A percentile compares a stretch with the other conserved stretches of the same genome.
Evolutionary conservation across 1,139 yeast genomes (phyloP).

Genomic region (Yamadazyma sp.): DNA sequence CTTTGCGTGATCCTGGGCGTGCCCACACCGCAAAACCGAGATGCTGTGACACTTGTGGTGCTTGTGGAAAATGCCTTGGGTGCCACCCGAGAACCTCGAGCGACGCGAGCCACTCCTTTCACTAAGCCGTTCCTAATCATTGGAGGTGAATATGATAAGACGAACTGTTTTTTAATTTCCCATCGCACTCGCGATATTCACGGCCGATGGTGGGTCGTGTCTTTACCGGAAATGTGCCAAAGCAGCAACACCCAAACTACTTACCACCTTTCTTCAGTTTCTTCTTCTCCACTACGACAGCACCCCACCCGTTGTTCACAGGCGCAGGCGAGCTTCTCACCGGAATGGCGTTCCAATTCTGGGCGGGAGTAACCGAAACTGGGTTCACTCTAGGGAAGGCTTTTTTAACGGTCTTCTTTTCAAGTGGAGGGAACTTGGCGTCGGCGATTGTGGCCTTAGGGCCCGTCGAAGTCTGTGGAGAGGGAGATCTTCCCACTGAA

Average conservation of each 20-base stretch:
- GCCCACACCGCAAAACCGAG: too few species aligned
- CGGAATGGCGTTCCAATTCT: constrained; percentile 13
- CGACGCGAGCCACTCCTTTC: neutral
- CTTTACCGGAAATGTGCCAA: neutral
- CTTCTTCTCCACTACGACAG: constrained; percentile 14
- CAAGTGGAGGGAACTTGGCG: constrained; percentile 41
- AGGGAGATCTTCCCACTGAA: neutral
- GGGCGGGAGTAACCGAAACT: constrained; percentile 11
- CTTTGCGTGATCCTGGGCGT: neutral
- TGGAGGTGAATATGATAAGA: neutral
- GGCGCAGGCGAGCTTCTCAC: constrained; percentile 4
- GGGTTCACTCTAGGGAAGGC: constrained; percentile 44
- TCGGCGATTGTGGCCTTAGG: constrained; percentile 10
- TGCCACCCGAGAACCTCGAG: neutral
- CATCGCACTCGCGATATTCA: constrained; percentile 2
- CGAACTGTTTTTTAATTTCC: neutral
- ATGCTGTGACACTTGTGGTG: too few species aligned
- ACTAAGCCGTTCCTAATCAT: neutral
- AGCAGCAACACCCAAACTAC: neutral
- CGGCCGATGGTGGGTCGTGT: too few species aligned
- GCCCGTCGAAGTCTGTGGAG: neutral
- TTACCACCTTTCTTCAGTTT: constrained; percentile 12
- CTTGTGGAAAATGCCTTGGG: too few species aligned
- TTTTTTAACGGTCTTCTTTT: constrained; percentile 34
- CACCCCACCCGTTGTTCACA: constrained; percentile 13